Evolutionary conservation across 805 yeast genomes (phyloP), one percentile per base, ranked within the genome.

Genomic region (Maudiozyma barnettii): DNA sequence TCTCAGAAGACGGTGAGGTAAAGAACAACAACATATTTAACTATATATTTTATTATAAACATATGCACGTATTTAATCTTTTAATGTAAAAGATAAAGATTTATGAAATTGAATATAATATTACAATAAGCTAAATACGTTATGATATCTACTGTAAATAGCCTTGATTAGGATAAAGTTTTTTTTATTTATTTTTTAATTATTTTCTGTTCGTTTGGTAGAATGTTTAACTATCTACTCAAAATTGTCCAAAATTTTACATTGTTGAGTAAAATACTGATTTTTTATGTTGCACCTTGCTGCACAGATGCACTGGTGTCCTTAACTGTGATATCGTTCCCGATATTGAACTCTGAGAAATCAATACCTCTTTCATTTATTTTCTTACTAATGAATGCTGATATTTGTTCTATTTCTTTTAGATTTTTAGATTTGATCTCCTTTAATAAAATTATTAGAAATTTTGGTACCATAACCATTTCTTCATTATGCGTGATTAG

Each of bases 401-500:
- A 47, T 1, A 64, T 58, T 13, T 49, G 23, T 16, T 56, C 58
- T 36, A 47, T 54, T 20, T 50, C 54, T 13, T 38, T 46, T 0
- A 56, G 23, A 12, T 46, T 44, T 22, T 51, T 46, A 7, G 41
- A 41, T 41, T 61, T 52, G 6, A 55, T 49, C 23, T 68, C 67
- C 16, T 75, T 70, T 53, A 74, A 72, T 36, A 83, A 64, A 9
- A 68, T 68, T 56, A 75, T 58, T 37, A 88, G 58, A 54, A 80
- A 90, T 2, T 63, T 65, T 0, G 99, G 98, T 38, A 91, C 82
- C 45, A 80, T 72, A 37, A 88, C 77, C 51, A 91, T 75, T 49
- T 84, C 85, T 52, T 84, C 90, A 61, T 86, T 89, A 50, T 80
- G 74, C 49, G 85, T 85, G 52, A 93, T 89, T 63, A 93, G 70